Base-by-base conservation (phyloP, 139 green algal species). In the Chlamydomonas sphaeroides region DNA sequence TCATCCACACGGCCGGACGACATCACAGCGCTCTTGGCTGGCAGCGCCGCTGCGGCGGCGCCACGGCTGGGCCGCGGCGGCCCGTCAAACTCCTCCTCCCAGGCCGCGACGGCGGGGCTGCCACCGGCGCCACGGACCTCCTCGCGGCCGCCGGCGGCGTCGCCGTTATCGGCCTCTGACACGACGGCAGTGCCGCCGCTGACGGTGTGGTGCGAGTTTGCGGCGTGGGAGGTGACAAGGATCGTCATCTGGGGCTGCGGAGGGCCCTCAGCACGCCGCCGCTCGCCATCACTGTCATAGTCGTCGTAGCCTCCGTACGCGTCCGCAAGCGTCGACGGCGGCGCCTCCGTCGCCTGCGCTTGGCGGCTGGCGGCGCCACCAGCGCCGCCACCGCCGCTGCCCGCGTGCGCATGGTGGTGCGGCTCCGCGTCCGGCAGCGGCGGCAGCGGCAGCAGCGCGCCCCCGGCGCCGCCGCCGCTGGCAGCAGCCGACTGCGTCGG, bases 221-320 rank as follows among this genome's bases (percentile, higher is more conserved):
- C 75, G 10, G 75, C 75, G 36, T 82, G 75, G 11, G 75, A 82
- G 42, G 75, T 82, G n/a, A 82, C 62, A 11, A 82, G 63, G 32
- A 82, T 82, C 14, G 75, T 82, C 75, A 82, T 72, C 75, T 82
- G 75, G 5, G 75, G 75, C 32, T 72, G 75, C 32, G 75, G 75
- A 5, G 75, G 75, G 0, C 75, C 75, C 42, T 82, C 75, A 1
- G 75, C 75, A 18, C 75, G 25, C 26, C 75, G 61, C 7, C 75
- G 32, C 32, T 51, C 75, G 42, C 75, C 75, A 30, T 82, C 75
- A 21, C 56, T 71, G 33, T 82, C 75, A 5, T 38, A 28, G 23
- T 82, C 75, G 23, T 53, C 56, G 45, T 53, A 53, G 2, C 5
- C 59, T 25, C 75, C 75, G 45, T 82, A 82, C 42, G 75, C 75